Evolutionary conservation across 352 stramenopile species (phyloP).

Genomic region (Globisporangium paddicum): DNA sequence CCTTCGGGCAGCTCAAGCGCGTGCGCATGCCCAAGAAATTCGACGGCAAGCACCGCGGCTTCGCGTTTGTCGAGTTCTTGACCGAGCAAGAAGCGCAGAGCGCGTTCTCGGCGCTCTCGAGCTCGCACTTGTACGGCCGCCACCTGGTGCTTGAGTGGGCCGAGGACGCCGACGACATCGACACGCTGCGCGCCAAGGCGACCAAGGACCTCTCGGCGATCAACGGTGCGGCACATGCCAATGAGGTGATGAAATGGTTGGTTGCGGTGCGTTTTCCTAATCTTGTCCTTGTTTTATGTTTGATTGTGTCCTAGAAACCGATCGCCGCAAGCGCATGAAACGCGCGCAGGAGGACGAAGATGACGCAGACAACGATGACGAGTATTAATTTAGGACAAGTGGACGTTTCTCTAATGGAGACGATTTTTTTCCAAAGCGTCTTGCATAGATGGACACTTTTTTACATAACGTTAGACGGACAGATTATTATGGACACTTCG

Average conservation of each 20-base stretch:
- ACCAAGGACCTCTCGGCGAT: slow-evolving; percentile 65
- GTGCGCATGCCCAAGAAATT: slow-evolving; percentile 99
- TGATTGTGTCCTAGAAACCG: slow-evolving; percentile 28
- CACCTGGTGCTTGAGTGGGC: slow-evolving; percentile 99
- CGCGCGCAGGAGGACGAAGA: slow-evolving; percentile 36
- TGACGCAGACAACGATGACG: slow-evolving; percentile 30
- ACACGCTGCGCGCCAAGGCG: slow-evolving; percentile 83
- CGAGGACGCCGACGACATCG: slow-evolving; percentile 82
- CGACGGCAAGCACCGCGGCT: slow-evolving; percentile 95
- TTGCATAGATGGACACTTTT: not conserved
- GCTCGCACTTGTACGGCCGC: slow-evolving; percentile 98
- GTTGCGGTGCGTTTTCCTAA: slow-evolving; percentile 2
- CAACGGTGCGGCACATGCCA: slow-evolving; percentile 24
- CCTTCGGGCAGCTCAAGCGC: slow-evolving; percentile 96
- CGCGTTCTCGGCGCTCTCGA: slow-evolving; percentile 90
- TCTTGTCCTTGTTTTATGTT: not conserved
- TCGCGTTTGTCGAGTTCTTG: slow-evolving; percentile 98
- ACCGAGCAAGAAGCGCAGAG: slow-evolving; percentile 93
- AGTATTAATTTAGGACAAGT: slow-evolving; percentile 22
- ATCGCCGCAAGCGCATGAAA: slow-evolving; percentile 63
- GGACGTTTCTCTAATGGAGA: no score
- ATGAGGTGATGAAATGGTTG: not conserved
- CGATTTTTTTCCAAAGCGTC: not conserved
- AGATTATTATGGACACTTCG: not conserved
- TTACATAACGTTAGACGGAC: not conserved